Percentiles rank a stretch among this genome's conserved stretches.
These are phyloP conservation scores for Xylaria digitata DNA, from an alignment of 2,329 filamentous ascomycete species.

Conservation along the genomic window DNA sequence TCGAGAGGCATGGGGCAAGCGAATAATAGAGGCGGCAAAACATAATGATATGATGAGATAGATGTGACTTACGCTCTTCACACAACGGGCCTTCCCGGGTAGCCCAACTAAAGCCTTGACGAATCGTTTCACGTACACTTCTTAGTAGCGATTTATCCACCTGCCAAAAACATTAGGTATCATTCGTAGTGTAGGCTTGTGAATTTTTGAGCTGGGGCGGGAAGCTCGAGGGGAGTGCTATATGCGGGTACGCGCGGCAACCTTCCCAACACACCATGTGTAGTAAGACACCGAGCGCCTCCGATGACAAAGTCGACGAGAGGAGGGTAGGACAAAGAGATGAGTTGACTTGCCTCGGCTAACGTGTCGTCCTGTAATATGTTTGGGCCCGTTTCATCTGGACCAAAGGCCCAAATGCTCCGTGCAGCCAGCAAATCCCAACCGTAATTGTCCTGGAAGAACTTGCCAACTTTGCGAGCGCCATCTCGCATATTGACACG, in stretches of 20 bases:
- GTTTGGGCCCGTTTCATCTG: constrained; percentile 93
- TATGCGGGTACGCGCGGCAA: constrained; percentile 42
- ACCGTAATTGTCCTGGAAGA: constrained; percentile 96
- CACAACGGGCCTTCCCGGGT: constrained; percentile 94
- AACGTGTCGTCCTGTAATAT: constrained; percentile 97
- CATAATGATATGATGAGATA: constrained; percentile 36
- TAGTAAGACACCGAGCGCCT: constrained; percentile 45
- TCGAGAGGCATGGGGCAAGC: constrained; percentile 14
- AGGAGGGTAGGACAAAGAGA: constrained; percentile 32
- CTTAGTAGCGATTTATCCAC: constrained; percentile 92
- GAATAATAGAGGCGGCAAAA: constrained; percentile 25
- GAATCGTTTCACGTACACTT: constrained; percentile 89
- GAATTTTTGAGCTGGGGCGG: constrained; percentile 44
- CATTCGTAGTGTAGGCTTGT: constrained; percentile 38
- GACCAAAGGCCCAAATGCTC: constrained; percentile 98
- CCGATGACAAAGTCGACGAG: constrained; percentile 19
- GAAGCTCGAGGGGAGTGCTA: constrained; percentile 40
- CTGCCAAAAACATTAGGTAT: constrained; percentile 56
- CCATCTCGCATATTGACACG: constrained; percentile 93
- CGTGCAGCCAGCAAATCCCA: constrained; percentile 95
- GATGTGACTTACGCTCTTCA: constrained; percentile 83
- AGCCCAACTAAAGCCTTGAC: constrained; percentile 97
- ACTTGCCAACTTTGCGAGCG: constrained; percentile 91
- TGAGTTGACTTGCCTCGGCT: constrained; percentile 71
- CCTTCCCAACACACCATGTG: constrained; percentile 39